phyloP scores from a whole-genome alignment of 345 rosid species.

The Populus deltoides region DNA sequence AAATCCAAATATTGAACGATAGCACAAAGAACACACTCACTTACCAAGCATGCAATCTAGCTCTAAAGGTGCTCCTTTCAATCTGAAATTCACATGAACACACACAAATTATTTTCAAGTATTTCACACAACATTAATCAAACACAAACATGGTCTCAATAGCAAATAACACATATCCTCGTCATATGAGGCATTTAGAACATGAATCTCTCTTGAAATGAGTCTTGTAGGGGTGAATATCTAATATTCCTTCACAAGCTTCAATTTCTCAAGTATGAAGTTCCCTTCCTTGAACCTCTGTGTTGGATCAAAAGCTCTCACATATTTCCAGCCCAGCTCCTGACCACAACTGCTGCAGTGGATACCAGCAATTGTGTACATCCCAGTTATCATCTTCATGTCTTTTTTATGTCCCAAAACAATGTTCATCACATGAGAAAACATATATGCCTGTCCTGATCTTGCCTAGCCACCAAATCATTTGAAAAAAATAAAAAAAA shows the following conservation, averaged over 20 bases:
- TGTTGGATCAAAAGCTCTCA: slow-evolving; percentile 23
- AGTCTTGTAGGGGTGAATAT: not conserved
- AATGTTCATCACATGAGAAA: slow-evolving; percentile 38
- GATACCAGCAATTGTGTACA: slow-evolving; percentile 27
- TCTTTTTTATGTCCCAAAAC: slow-evolving; percentile 40
- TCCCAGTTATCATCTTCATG: slow-evolving; percentile 28
- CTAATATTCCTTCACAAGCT: slow-evolving; percentile 30
- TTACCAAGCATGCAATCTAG: no score
- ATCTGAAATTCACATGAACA: no score
- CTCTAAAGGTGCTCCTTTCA: no score
- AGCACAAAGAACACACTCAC: no score
- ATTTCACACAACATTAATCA: no score
- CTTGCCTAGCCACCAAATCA: slow-evolving; percentile 18
- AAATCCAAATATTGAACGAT: no score
- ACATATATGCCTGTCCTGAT: slow-evolving; percentile 43
- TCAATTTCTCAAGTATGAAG: slow-evolving; percentile 35
- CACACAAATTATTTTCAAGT: no score
- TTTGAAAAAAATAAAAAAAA: no score
- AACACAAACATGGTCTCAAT: no score
- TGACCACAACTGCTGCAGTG: slow-evolving; percentile 35
- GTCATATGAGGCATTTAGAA: not conserved
- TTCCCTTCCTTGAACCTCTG: slow-evolving; percentile 42
- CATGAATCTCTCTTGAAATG: not conserved
- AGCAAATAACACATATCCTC: not conserved
- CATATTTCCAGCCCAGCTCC: slow-evolving; percentile 43